Evolutionary conservation across 805 yeast species (phyloP), one percentile per base, ranked within the genome.

Genomic region (Candida sithepensis): DNA sequence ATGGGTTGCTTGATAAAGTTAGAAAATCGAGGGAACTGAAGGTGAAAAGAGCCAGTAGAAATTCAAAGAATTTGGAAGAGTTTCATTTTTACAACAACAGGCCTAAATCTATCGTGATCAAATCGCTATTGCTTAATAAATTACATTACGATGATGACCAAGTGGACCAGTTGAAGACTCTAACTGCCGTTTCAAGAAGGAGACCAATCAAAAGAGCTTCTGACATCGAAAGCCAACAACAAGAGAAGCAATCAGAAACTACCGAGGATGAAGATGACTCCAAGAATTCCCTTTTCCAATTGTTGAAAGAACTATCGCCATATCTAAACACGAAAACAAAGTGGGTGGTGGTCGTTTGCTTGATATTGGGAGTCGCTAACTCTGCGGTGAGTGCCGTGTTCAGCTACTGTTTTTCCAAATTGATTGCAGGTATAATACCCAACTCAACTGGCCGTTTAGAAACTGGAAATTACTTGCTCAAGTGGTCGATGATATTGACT

Each of bases 331-430:
- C 13, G 3, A 39, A 23, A 30, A 20, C 41, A 32, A 60, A 54
- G 42, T 1, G 56, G 1, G 3, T 49, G 65, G 3, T 56, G 81
- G 0, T 62, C 0, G 0, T 75, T 0, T 97, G 97, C 0, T 46
- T 86, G 1, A 0, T 75, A 0, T 54, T 75, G 4, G 71, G 90
- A 0, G 51, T 82, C 0, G 41, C 77, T 0, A 80, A 83, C 49
- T 91, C 96, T 10, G 75, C 75, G 0, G 64, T 79, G 1, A 83
- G 81, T 49, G 97, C 98, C 0, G 66, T 87, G 0, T 89, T 94
- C 52, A 86, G 97, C 0, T 90, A 67, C 60, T 77, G 85, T 23
- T 81, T 91, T 52, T 79, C 97, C 1, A 81, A 81, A 49, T 66
- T 92, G 8, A 66, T 92, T 7, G 64, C 75, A 21, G 85, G 84